A percentile compares a stretch with the other conserved stretches of the same genome.
Conservation (phyloP, 306 rosid species). For the Crataegus laevigata region DNA sequence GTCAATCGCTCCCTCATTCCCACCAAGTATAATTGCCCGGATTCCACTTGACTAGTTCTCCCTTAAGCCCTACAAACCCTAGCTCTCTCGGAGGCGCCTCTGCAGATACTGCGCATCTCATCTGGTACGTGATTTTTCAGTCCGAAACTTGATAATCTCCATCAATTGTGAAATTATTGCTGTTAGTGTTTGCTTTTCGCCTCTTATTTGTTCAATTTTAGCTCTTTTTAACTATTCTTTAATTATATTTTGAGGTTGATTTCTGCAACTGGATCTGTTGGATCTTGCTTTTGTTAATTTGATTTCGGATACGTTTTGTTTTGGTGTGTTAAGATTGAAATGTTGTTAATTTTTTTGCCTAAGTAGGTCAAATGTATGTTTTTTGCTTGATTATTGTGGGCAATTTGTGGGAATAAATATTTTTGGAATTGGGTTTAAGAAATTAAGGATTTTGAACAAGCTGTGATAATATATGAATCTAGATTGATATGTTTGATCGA, state of each 20-base stretch:
- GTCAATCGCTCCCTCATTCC: not conserved
- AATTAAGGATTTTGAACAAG: not conserved
- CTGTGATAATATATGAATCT: not conserved
- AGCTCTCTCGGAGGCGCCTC: slow-evolving; percentile 14
- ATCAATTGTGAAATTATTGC: not conserved
- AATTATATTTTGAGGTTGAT: not conserved
- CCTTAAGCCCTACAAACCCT: slow-evolving; percentile 5
- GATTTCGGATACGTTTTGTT: not conserved
- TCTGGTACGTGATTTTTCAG: not conserved
- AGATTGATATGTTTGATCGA: not conserved
- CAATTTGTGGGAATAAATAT: not conserved
- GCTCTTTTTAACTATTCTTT: too few species aligned
- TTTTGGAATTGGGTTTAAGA: not conserved
- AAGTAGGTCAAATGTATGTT: not conserved
- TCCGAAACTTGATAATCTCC: not conserved
- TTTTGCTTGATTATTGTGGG: not conserved
- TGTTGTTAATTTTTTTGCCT: not conserved
- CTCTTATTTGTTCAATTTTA: not conserved
- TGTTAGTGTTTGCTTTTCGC: not conserved
- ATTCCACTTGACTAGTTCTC: not conserved
- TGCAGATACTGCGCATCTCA: not conserved
- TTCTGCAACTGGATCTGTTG: not conserved
- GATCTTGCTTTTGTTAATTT: not conserved
- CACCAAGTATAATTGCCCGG: not conserved
- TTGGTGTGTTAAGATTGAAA: not conserved